Evolutionary conservation across 805 yeast genomes (phyloP), one percentile per base, ranked within the genome.

Genomic region (Candida ficus): DNA sequence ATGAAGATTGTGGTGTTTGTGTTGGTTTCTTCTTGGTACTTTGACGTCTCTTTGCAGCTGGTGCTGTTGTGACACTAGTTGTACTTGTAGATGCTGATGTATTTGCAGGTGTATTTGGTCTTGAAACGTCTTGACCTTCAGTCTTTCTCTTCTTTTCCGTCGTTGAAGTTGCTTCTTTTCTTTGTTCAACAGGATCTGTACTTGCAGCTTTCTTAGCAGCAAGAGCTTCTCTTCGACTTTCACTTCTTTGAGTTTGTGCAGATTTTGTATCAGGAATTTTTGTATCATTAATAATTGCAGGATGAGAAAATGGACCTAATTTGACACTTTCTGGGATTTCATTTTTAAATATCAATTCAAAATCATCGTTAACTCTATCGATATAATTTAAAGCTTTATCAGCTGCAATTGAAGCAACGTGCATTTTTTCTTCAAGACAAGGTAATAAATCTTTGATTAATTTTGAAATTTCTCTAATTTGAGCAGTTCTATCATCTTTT

Each of bases 371-470:
- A 48, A 93, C 71, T 38, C 97, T 70, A 38, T 70, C 72, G 41
- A 87, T 64, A 54, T 87, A 84, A 43, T 80, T 77, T 23, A 71
- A 65, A 34, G 89, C 72, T 11, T 81, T 73, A 52, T 90, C 97
- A 23, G 86, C 74, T 18, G 97, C 96, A 29, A 87, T 81, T 2
- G 91, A 82, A 5, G 97, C 91, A 31, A 93, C 96, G 60, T 91
- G 97, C 95, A 93, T 88, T 63, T 93, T 93, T 60, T 93, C 97
- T 58, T 91, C 98, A 41, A 91, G 64, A 46, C 96, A 86, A 1
- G 98, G 97, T 68, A 91, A 78, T 41, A 91, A 70, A 43, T 86
- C 95, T 47, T 70, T 67, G 16, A 78, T 66, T 26, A 68, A 49
- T 13, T 51, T 50, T 25, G 72, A 68, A 23, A 76, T 67, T 29